phyloP scores from a whole-genome alignment of 345 rosid species.

The Geranium rotundifolium region DNA sequence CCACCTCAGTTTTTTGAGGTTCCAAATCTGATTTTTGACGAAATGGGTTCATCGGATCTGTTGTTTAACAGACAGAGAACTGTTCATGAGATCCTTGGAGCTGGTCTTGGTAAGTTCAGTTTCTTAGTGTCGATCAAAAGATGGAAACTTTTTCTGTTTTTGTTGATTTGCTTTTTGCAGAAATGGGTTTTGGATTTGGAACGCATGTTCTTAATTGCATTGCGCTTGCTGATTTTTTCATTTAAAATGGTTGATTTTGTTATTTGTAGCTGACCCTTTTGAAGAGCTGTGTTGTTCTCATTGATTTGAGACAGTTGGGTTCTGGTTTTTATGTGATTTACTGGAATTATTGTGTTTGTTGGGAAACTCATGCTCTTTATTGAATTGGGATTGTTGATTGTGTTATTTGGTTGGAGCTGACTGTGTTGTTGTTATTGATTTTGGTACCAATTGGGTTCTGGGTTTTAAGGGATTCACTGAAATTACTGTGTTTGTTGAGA shows the following conservation, averaged over 20 bases:
- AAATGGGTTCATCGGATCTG: conserved; percentile 53
- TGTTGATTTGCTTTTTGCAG: neutral
- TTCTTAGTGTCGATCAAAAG: neutral
- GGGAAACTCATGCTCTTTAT: neutral
- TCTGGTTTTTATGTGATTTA: neutral
- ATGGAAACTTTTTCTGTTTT: neutral
- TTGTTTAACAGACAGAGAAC: conserved; percentile 56
- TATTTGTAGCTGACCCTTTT: neutral
- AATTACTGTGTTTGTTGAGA: neutral
- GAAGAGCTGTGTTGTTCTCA: neutral
- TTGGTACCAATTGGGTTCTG: neutral
- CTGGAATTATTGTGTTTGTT: neutral
- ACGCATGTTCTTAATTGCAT: neutral
- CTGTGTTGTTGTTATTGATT: neutral
- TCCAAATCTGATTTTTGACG: conserved; percentile 10
- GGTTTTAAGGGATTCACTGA: neutral
- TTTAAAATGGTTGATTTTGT: neutral
- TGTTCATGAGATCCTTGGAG: conserved; percentile 76
- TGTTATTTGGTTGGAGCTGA: neutral
- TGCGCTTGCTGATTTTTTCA: neutral
- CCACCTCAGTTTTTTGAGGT: neutral
- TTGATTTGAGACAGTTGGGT: neutral
- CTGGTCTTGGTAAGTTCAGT: conserved; percentile 50
- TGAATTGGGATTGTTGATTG: neutral
- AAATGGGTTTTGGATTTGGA: neutral